Evolutionary conservation across 441 rosid species (phyloP), one percentile per base, ranked within the genome.

Genomic region (Adansonia grandidieri): DNA sequence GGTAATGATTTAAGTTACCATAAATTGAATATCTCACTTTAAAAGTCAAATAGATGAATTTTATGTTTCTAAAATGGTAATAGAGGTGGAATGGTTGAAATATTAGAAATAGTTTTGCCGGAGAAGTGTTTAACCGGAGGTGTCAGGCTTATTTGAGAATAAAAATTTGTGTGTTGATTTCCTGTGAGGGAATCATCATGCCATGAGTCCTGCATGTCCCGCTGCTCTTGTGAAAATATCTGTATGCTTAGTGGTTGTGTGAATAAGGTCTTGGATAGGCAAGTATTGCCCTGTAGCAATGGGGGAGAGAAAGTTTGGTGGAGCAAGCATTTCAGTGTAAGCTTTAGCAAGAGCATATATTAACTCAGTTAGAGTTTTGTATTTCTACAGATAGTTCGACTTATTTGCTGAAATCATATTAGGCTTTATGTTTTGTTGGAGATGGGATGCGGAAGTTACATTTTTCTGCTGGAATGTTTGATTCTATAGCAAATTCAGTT

Each of bases 311-410:
- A 19, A 57, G 62, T 57, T 11, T 1, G 14, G 14, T 20, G 63
- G 32, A 64, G 48, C 48, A 64, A 64, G 19, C 69, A 40, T 37
- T 37, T 40, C 69, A 7, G 47, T 37, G 48, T 65, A 37, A n/a
- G 70, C 70, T 65, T 65, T 37, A 15, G 70, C 58, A n/a, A 65
- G 50, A n/a, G 5, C 70, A n/a, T 65, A 4, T 65, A 40, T 65
- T 65, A 7, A 65, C 22, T 65, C 45, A 65, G 37, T 22, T 22
- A 9, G 50, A 3, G 24, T 65, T 37, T 64, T 64, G 69, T 64
- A 32, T 40, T 40, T 40, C 48, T 40, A 37, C 3, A 11, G 48
- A n/a, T 40, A 7, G 70, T 40, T 65, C n/a, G 22, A 37, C 47
- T 65, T 48, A 40, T 65, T 65, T 40, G 22, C 47, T n/a, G 48